Conservation (phyloP, 139 green algal genomes). For the Ettlia oleoabundans region DNA sequence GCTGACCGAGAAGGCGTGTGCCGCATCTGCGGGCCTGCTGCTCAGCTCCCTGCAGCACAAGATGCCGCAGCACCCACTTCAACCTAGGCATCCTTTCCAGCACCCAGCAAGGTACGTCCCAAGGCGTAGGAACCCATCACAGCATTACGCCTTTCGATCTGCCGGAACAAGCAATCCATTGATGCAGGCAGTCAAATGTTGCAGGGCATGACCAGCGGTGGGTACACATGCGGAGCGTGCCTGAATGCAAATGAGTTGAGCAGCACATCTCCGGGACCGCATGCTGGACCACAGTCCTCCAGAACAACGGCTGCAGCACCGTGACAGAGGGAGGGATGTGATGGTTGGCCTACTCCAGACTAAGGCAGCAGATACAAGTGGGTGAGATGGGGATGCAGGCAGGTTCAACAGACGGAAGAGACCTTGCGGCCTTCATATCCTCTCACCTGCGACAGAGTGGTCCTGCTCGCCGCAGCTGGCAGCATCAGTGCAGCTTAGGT, state of each 20-base stretch:
- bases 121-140: no score
- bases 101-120: no score
- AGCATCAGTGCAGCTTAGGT: neutral
- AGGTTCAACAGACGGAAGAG: neutral
- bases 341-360: no score
- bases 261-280: neutral
- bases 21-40: neutral
- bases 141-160: no score
- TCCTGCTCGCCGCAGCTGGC: neutral
- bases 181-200: no score
- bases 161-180: no score
- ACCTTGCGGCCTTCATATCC: neutral
- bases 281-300: neutral
- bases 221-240: no score
- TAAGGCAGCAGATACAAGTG: neutral
- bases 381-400: neutral
- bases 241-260: neutral
- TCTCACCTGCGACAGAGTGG: neutral
- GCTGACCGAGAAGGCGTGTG: neutral
- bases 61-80: no score
- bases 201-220: no score
- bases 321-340: no score
- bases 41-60: neutral
- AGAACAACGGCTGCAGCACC: neutral
- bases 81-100: no score